These are phyloP conservation scores for Karstenula rhodostoma DNA, from an alignment of 2,329 filamentous ascomycete genomes.

Conservation along the genomic window DNA sequence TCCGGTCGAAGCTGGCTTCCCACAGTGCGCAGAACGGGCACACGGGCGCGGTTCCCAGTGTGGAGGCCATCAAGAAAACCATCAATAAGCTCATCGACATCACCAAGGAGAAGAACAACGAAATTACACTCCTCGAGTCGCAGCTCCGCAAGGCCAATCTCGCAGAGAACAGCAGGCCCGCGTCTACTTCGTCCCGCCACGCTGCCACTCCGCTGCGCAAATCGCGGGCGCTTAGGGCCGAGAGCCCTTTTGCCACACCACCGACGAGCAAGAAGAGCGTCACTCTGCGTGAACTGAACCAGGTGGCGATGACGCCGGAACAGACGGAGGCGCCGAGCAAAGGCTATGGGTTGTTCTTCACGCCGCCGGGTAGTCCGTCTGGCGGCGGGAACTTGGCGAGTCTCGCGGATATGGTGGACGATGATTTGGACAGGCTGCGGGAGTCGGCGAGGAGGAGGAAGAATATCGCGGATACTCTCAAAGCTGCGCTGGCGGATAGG, in stretches of 20 bases:
- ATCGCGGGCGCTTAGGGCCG: slow-evolving; percentile 24
- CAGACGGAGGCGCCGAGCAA: slow-evolving; percentile 35
- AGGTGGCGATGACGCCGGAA: slow-evolving; percentile 41
- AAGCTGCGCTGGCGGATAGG: slow-evolving; percentile 44
- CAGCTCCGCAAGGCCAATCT: slow-evolving; percentile 76
- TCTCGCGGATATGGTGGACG: slow-evolving; percentile 51
- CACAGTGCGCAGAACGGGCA: slow-evolving; percentile 59
- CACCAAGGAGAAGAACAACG: slow-evolving; percentile 88
- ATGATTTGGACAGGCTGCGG: slow-evolving; percentile 49
- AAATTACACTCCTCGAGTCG: slow-evolving; percentile 88
- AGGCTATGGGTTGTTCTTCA: slow-evolving; percentile 47
- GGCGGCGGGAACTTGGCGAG: slow-evolving; percentile 37
- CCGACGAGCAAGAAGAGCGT: slow-evolving; percentile 44
- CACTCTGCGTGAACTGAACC: slow-evolving; percentile 41
- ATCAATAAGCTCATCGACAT: slow-evolving; percentile 92
- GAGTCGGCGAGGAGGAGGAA: slow-evolving; percentile 47
- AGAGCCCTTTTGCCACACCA: slow-evolving; percentile 49
- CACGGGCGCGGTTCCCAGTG: slow-evolving; percentile 70
- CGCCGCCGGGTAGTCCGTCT: slow-evolving; percentile 38
- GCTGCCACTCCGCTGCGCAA: slow-evolving; percentile 31
- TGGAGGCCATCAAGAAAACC: slow-evolving; percentile 90
- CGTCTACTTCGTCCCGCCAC: slow-evolving; percentile 31
- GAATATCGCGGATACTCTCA: slow-evolving; percentile 50
- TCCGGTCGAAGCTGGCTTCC: slow-evolving; percentile 79
- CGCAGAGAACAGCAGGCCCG: slow-evolving; percentile 30